These are phyloP conservation scores for Quercus berberidifolia DNA, from an alignment of 306 rosid genomes.

Conservation along the genomic window DNA sequence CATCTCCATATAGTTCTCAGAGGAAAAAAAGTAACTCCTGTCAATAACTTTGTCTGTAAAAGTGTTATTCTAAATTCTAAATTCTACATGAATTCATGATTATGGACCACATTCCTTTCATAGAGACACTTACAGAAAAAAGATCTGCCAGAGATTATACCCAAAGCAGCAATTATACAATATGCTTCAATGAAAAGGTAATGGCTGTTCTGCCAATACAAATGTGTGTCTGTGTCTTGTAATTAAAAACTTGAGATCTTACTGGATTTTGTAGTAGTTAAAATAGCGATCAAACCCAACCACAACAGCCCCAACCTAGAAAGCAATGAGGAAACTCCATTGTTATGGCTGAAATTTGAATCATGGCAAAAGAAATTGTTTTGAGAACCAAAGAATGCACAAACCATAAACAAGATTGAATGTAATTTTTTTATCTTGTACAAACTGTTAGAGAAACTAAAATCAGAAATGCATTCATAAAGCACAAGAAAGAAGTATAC, in stretches of 20 bases:
- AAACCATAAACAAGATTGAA: slow-evolving; percentile 1
- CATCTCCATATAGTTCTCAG: not conserved
- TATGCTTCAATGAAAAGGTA: slow-evolving; percentile 3
- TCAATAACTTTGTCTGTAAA: not conserved
- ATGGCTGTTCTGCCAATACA: not conserved
- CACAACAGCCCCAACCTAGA: slow-evolving; percentile 95
- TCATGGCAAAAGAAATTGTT: not conserved
- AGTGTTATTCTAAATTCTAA: not conserved
- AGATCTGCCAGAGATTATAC: not conserved
- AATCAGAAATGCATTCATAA: not conserved
- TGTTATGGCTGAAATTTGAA: slow-evolving; percentile 5
- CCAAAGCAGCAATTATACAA: slow-evolving; percentile 12
- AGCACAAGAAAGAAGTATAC: slow-evolving; percentile 44
- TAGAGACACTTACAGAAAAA: not conserved
- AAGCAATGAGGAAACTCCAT: slow-evolving; percentile 19
- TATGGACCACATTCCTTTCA: not conserved
- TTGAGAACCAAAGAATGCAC: not conserved
- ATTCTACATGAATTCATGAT: not conserved
- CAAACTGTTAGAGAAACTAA: not conserved
- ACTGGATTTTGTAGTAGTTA: slow-evolving; percentile 98
- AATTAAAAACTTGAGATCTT: slow-evolving; percentile 34
- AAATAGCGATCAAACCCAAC: slow-evolving; percentile 98
- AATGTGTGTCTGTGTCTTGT: slow-evolving; percentile 11
- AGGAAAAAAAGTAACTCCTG: not conserved
- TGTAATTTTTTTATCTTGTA: not conserved